A percentile compares a stretch with the other conserved stretches of the same genome.
Conservation (phyloP, 192 early-diverging fungal species). For the Umbelopsis isabellina region DNA sequence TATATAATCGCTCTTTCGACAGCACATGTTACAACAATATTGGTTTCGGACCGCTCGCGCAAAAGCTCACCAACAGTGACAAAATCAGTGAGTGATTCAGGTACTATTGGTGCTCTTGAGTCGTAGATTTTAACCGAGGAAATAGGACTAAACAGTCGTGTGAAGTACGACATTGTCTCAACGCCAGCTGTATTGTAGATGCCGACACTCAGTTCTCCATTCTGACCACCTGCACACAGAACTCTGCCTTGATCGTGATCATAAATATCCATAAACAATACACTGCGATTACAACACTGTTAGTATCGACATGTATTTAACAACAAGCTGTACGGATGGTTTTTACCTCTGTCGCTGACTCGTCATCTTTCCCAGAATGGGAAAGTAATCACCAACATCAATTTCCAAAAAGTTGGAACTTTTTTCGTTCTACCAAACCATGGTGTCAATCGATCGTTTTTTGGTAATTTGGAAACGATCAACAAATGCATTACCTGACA, state of each 20-base stretch:
- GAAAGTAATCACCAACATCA: slow-evolving; percentile 21
- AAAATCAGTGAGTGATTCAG: background rate
- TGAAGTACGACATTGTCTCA: slow-evolving; percentile 33
- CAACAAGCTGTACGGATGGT: background rate
- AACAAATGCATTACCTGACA: slow-evolving; percentile 21
- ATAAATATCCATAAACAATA: slow-evolving; percentile 37
- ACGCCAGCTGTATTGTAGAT: slow-evolving; percentile 30
- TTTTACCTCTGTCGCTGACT: slow-evolving; percentile 28
- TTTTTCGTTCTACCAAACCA: background rate
- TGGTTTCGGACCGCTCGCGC: slow-evolving; percentile 29
- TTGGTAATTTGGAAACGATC: background rate
- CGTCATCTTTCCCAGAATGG: slow-evolving; percentile 32
- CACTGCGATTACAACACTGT: background rate
- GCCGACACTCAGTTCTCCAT: slow-evolving; percentile 38
- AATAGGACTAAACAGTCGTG: slow-evolving; percentile 38
- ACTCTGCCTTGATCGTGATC: slow-evolving; percentile 22
- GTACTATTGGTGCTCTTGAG: slow-evolving; percentile 15
- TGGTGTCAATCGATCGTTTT: background rate
- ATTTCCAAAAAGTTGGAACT: slow-evolving; percentile 30
- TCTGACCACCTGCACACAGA: slow-evolving; percentile 39
- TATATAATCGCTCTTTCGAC: slow-evolving; percentile 59
- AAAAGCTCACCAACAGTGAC: background rate
- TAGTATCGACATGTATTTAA: background rate
- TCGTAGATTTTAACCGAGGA: slow-evolving; percentile 40
- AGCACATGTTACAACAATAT: slow-evolving; percentile 59